Evolutionary conservation across 1,139 yeast species (phyloP).

Genomic region (Magnusiomyces starmeri): DNA sequence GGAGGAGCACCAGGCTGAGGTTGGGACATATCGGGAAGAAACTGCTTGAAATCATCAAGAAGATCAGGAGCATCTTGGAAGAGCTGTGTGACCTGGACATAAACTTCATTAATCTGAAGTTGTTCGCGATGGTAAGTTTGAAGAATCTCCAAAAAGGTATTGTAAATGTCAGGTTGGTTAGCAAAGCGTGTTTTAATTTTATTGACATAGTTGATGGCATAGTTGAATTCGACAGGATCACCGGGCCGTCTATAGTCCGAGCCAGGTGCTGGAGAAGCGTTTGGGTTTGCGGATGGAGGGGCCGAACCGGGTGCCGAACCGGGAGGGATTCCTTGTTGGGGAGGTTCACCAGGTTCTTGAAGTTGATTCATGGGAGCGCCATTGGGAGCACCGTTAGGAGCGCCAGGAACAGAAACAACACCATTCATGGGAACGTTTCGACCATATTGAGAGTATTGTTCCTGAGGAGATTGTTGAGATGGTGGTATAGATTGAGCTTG

Average conservation of each 20-base stretch:
- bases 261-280: conserved; percentile 21
- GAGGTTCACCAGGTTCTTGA: neutral
- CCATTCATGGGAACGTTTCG: neutral
- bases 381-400: conserved; percentile 3
- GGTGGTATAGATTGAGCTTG: neutral
- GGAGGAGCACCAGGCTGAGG: conserved; percentile 13
- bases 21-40: conserved; percentile 77
- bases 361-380: neutral
- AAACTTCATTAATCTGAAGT: conserved; percentile 89
- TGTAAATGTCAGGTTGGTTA: conserved; percentile 91
- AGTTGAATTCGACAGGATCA: conserved; percentile 93
- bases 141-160: conserved; percentile 85
- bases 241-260: conserved; percentile 35
- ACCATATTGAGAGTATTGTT: conserved; percentile 11
- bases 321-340: conserved; percentile 32
- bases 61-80: conserved; percentile 93
- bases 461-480: conserved; percentile 8
- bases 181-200: conserved; percentile 92
- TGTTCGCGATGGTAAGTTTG: conserved; percentile 96
- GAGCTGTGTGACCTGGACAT: conserved; percentile 80
- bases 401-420: neutral
- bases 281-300: conserved; percentile 20
- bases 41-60: conserved; percentile 88
- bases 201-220: conserved; percentile 92
- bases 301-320: conserved; percentile 39